These are phyloP conservation scores for Colletotrichum musae DNA, from an alignment of 2,329 filamentous ascomycete genomes.

Conservation along the genomic window DNA sequence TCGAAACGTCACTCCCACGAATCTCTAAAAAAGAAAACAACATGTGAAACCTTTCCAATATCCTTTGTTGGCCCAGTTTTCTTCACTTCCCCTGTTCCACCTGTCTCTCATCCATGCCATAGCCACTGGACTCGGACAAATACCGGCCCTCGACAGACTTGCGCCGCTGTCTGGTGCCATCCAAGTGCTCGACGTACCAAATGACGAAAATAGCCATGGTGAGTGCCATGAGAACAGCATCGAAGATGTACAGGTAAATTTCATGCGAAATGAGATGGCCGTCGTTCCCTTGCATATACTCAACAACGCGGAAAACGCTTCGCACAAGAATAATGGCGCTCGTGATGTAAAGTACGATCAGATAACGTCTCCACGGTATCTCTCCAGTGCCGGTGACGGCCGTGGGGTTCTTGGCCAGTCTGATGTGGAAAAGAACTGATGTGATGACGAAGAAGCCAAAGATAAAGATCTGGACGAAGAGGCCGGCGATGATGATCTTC, in stretches of 20 bases:
- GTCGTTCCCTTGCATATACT: slow-evolving; percentile 59
- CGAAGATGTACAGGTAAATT: slow-evolving; percentile 59
- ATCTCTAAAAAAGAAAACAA: too few relatives aligned
- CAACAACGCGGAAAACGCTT: slow-evolving; percentile 61
- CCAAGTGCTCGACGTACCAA: slow-evolving; percentile 35
- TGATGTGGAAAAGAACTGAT: slow-evolving; percentile 59
- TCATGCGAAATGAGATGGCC: slow-evolving; percentile 59
- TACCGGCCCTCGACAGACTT: slow-evolving; percentile 8
- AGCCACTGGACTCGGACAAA: slow-evolving; percentile 5
- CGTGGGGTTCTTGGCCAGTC: slow-evolving; percentile 42
- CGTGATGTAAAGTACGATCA: slow-evolving; percentile 49
- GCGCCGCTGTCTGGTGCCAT: background rate
- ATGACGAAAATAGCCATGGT: slow-evolving; percentile 51
- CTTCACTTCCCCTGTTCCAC: slow-evolving; percentile 41
- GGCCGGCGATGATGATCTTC: slow-evolving; percentile 64
- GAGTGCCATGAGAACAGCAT: slow-evolving; percentile 55
- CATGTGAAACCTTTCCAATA: background rate
- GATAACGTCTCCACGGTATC: slow-evolving; percentile 48
- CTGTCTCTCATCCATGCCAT: slow-evolving; percentile 24
- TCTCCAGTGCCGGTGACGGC: slow-evolving; percentile 6
- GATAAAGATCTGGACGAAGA: slow-evolving; percentile 66
- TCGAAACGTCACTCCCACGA: too few relatives aligned
- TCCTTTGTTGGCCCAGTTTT: background rate
- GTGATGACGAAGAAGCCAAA: slow-evolving; percentile 67
- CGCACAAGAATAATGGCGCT: slow-evolving; percentile 60